A percentile compares a stretch with the other conserved stretches of the same genome.
Evolutionary conservation across 2,329 filamentous ascomycete genomes (phyloP).

Genomic region (Fusarium illudens): DNA sequence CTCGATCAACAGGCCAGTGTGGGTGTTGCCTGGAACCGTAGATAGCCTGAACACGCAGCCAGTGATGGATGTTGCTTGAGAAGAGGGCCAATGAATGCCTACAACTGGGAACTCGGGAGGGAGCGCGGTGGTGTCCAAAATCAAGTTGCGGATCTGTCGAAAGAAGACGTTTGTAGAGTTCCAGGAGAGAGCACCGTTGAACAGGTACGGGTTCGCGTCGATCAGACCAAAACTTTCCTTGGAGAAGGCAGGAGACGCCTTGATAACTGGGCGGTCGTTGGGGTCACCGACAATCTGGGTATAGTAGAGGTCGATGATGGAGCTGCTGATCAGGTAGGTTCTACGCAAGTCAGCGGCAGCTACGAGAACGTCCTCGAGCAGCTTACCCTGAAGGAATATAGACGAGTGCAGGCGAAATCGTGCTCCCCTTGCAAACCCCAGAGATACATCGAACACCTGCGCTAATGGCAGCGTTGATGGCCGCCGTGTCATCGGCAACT

Average conservation of each 20-base stretch:
- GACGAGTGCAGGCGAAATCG: constrained; percentile 49
- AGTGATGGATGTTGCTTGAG: constrained; percentile 68
- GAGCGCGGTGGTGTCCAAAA: constrained; percentile 63
- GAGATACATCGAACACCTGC: constrained; percentile 37
- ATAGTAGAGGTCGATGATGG: constrained; percentile 80
- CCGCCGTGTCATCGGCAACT: constrained; percentile 41
- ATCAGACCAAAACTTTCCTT: constrained; percentile 54
- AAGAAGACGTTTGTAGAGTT: constrained; percentile 67
- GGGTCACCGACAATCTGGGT: constrained; percentile 81
- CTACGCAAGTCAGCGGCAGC: constrained; percentile 29
- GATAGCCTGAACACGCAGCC: constrained; percentile 66
- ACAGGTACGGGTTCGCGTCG: constrained; percentile 57
- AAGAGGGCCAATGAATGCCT: constrained; percentile 74
- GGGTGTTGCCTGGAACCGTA: constrained; percentile 54
- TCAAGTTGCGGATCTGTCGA: constrained; percentile 65
- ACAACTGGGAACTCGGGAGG: constrained; percentile 55
- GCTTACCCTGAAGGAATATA: constrained; percentile 51
- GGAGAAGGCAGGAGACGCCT: constrained; percentile 60
- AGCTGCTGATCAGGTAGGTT: constrained; percentile 75
- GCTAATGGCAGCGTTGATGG: constrained; percentile 43
- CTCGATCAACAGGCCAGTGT: constrained; percentile 69
- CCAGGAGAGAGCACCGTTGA: constrained; percentile 53
- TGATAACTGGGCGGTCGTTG: constrained; percentile 62
- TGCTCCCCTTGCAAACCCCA: constrained; percentile 43
- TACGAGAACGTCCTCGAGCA: constrained; percentile 14